Evolutionary conservation across 352 stramenopile species (phyloP), one percentile per base, ranked within the genome.

Genomic region (Phytophthora lateralis): DNA sequence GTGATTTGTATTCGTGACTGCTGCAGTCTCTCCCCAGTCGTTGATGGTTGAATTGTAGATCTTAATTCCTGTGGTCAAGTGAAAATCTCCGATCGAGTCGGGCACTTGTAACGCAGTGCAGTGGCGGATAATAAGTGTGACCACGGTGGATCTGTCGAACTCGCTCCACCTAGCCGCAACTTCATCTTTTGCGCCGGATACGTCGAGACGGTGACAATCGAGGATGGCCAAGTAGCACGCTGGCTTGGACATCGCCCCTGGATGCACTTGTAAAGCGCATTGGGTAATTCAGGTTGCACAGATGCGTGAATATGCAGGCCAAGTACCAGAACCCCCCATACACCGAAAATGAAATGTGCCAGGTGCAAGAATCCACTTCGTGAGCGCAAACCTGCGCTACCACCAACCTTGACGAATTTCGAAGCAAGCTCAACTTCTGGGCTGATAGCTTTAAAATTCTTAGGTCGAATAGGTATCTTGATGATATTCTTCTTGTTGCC

Each of bases 31-130:
- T 0, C 26, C 15, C 73, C 70, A 82, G 11, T 59, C 50, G 12
- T 37, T 17, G 21, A 82, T 52, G 8, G 70, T 76, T n/a, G 63
- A 73, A 41, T 82, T 80, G 52, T 65, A 65, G n/a, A 59, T 41
- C 24, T 65, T 65, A 18, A 65, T 65, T 2, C 57, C 57, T 41
- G 39, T 57, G 6, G 48, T 57, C 4, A 53, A 34, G 50, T 65
- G 57, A 39, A 65, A 65, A 47, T 55, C 61, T 50, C 17, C 64
- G 42, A 52, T 69, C 29, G 15, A 29, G 14, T 53, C 57, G n/a
- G 57, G 57, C 64, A 82, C 44, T 48, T 69, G 58, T 1, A 82
- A 20, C 1, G 48, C n/a, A n/a, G 55, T 10, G 44, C 70, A 82
- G 42, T 82, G 63, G 21, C 59, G 55, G 27, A 82, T 55, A 18